Percentiles rank a stretch among this genome's conserved stretches.
Conservation (phyloP, 192 early-diverging fungal genomes). For the Backusella psychrophila region DNA sequence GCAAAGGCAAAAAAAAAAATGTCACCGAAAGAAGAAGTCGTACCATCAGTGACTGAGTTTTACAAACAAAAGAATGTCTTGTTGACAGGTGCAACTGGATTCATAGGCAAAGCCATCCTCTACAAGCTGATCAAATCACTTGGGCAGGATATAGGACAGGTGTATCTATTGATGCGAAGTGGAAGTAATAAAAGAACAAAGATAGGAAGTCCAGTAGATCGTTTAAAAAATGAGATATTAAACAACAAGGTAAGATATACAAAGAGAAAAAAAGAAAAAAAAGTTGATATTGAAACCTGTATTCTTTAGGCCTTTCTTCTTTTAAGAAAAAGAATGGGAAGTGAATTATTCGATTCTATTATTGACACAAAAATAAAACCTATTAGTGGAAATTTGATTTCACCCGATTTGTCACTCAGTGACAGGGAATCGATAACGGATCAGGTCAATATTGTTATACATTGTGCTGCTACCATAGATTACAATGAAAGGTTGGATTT, state of each 20-base stretch:
- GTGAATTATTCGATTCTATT: constrained; percentile 32
- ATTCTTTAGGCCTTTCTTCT: constrained; percentile 39
- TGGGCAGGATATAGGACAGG: constrained; percentile 36
- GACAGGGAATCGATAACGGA: constrained; percentile 36
- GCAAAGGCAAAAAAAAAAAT: not conserved
- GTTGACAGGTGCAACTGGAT: constrained; percentile 55
- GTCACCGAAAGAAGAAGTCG: not conserved
- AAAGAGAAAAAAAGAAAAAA: not conserved
- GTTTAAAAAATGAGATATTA: constrained; percentile 34
- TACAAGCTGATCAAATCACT: constrained; percentile 47
- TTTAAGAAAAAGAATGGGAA: constrained; percentile 31
- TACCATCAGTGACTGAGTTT: constrained; percentile 11
- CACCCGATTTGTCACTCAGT: constrained; percentile 42
- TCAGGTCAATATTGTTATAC: constrained; percentile 45
- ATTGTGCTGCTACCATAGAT: constrained; percentile 49
- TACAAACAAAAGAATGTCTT: constrained; percentile 40
- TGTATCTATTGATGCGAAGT: constrained; percentile 26
- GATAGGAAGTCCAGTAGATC: constrained; percentile 32
- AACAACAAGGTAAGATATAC: constrained; percentile 24
- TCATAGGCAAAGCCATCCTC: constrained; percentile 52
- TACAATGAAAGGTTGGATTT: constrained; percentile 49
- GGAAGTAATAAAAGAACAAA: constrained; percentile 36
- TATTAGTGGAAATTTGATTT: constrained; percentile 44
- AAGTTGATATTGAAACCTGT: not conserved
- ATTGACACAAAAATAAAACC: constrained; percentile 46